phyloP scores from a whole-genome alignment of 495 filamentous ascomycete species.

The Pseudomonodictys pantanalensis region DNA sequence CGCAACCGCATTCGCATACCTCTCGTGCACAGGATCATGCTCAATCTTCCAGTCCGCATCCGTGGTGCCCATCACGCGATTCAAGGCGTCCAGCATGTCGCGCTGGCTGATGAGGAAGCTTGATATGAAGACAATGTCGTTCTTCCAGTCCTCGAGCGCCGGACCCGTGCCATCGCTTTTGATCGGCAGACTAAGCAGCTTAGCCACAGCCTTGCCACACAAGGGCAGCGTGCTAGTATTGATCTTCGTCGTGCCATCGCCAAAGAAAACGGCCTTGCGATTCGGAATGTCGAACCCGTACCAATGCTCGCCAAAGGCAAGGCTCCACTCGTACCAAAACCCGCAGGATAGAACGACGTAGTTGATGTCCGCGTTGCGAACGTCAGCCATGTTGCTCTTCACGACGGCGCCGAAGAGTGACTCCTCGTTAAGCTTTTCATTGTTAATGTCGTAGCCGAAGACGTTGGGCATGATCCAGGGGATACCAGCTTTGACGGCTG shows the following conservation, averaged over 20 bases:
- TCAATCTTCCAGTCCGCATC: constrained; percentile 54
- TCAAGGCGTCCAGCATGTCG: constrained; percentile 43
- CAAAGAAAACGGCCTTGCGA: constrained; percentile 45
- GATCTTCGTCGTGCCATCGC: constrained; percentile 48
- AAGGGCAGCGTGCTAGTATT: constrained; percentile 45
- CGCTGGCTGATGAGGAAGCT: constrained; percentile 45
- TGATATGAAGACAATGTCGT: constrained; percentile 37
- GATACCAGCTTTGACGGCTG: constrained; percentile 57
- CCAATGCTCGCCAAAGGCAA: constrained; percentile 31
- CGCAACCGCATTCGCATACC: constrained; percentile 43
- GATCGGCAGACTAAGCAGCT: constrained; percentile 40
- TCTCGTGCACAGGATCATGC: constrained; percentile 43
- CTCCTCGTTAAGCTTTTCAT: constrained; percentile 42
- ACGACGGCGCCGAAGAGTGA: constrained; percentile 4
- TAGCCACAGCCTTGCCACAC: constrained; percentile 46
- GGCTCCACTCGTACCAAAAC: constrained; percentile 57
- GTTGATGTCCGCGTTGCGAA: constrained; percentile 1
- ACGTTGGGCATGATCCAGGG: constrained; percentile 57
- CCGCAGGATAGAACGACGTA: constrained; percentile 34
- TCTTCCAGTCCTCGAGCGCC: constrained; percentile 37
- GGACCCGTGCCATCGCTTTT: constrained; percentile 41
- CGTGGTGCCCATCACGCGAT: constrained; percentile 49
- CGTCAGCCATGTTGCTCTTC: background rate
- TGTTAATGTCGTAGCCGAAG: constrained; percentile 46
- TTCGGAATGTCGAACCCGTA: constrained; percentile 52